Evolutionary conservation across 108 stramenopile species (phyloP).

Genomic region (Pinguiococcus pyrenoidosus): DNA sequence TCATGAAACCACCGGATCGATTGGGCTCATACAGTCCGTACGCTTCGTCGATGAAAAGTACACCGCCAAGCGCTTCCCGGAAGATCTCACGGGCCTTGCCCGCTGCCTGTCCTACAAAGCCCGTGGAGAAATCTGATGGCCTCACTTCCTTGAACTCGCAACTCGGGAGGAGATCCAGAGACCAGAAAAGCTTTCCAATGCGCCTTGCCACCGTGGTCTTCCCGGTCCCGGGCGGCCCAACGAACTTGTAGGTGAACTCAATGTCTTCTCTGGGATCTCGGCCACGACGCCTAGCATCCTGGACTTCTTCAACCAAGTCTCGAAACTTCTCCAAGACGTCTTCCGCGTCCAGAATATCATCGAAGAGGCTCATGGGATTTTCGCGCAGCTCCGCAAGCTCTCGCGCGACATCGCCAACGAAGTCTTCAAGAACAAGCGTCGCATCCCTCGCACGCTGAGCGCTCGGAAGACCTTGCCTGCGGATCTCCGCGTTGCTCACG

Average conservation of each 20-base stretch:
- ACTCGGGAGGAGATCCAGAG: conserved; percentile 13
- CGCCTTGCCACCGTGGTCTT: conserved; percentile 33
- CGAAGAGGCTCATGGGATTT: too few species aligned
- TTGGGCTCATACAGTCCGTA: conserved; percentile 10
- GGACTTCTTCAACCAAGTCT: neutral
- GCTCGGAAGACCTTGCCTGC: conserved; percentile 6
- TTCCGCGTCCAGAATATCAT: too few species aligned
- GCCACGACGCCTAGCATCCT: too few species aligned
- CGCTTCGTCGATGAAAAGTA: conserved; percentile 31
- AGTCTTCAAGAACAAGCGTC: too few species aligned
- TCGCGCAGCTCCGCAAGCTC: too few species aligned
- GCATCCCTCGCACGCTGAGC: too few species aligned
- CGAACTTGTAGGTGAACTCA: conserved; percentile 19
- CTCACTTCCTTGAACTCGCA: conserved; percentile 21
- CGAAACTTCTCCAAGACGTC: too few species aligned
- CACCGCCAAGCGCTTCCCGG: conserved; percentile 20
- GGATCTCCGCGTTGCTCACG: conserved; percentile 30
- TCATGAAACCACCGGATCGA: neutral
- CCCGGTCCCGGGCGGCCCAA: conserved; percentile 23
- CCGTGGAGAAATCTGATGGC: conserved; percentile 24
- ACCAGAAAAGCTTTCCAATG: conserved; percentile 23
- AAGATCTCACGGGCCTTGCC: conserved; percentile 13
- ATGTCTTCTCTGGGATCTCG: too few species aligned
- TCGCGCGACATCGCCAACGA: too few species aligned
- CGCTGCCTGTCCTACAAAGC: conserved; percentile 28